Evolutionary conservation across 2,329 filamentous ascomycete genomes (phyloP).

Genomic region (Trichoderma sp.): DNA sequence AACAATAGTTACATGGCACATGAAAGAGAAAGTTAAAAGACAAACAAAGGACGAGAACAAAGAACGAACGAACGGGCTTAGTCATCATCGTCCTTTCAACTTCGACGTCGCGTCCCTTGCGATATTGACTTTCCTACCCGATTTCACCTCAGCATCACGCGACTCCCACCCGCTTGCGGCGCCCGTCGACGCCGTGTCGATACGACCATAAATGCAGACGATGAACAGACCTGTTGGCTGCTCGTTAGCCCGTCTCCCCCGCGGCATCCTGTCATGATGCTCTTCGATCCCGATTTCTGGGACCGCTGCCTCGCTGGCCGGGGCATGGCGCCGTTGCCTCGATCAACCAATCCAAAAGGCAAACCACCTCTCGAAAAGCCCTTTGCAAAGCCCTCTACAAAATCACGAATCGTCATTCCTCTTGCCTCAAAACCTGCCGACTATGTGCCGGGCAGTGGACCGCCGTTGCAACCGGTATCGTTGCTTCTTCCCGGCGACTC

Average conservation of each 20-base stretch:
- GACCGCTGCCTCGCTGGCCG: neutral
- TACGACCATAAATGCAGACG: neutral
- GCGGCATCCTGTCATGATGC: slow-evolving; percentile 3
- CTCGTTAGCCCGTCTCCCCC: neutral
- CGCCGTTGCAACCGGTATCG: slow-evolving; percentile 45
- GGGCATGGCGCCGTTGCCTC: neutral
- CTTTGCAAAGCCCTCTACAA: neutral
- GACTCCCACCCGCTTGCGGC: neutral
- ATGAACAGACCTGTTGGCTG: slow-evolving; percentile 6
- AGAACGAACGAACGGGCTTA: neutral
- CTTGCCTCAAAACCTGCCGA: slow-evolving; percentile 23
- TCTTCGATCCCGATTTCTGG: slow-evolving; percentile 12
- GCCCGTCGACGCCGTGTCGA: neutral
- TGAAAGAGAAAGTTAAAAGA: neutral
- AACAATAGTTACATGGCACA: neutral
- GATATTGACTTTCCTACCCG: neutral
- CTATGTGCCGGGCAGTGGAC: slow-evolving; percentile 48
- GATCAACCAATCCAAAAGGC: neutral
- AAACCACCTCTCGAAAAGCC: neutral
- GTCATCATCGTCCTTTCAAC: neutral
- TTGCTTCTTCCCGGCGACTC: slow-evolving; percentile 49
- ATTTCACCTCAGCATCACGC: neutral
- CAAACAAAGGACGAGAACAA: neutral
- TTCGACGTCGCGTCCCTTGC: neutral
- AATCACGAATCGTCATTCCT: slow-evolving; percentile 13